Evolutionary conservation across 163 green algal species (phyloP).

Genomic region (Volvox carteri): DNA sequence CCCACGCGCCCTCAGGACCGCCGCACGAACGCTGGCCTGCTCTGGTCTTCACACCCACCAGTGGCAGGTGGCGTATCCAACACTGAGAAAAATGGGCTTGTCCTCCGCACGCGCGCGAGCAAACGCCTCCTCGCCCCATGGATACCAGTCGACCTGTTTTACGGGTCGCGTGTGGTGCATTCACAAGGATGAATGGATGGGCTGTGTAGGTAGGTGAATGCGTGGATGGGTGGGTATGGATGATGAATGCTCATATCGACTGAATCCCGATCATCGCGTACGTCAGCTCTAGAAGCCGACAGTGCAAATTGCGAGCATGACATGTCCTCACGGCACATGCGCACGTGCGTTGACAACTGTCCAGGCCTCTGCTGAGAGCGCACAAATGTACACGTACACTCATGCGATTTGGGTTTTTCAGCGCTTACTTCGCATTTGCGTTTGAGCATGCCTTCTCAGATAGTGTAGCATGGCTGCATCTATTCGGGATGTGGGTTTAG

Average conservation of each 20-base stretch:
- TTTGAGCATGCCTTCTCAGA: too few species aligned
- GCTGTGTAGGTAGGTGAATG: background rate
- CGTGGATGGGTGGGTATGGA: background rate
- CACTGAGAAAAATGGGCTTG: slow-evolving; percentile 88
- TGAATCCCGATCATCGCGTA: background rate
- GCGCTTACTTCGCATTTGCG: too few species aligned
- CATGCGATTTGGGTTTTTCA: too few species aligned
- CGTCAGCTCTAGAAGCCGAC: background rate
- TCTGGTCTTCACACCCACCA: slow-evolving; percentile 69
- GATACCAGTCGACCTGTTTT: slow-evolving; percentile 90
- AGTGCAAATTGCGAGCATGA: background rate
- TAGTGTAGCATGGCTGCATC: too few species aligned
- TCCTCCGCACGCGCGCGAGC: slow-evolving; percentile 74
- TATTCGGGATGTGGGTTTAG: too few species aligned
- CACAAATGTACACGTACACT: too few species aligned
- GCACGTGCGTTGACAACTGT: too few species aligned
- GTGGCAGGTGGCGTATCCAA: slow-evolving; percentile 94
- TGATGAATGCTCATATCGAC: background rate
- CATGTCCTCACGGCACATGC: too few species aligned
- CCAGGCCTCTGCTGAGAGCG: too few species aligned
- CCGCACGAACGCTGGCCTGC: too few species aligned
- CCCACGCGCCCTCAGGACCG: too few species aligned
- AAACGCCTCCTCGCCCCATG: slow-evolving; percentile 91
- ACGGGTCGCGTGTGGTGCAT: background rate
- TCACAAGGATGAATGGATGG: too few species aligned